Evolutionary conservation across 768 basidiomycete species (phyloP).

Genomic region (Mycena crocata): DNA sequence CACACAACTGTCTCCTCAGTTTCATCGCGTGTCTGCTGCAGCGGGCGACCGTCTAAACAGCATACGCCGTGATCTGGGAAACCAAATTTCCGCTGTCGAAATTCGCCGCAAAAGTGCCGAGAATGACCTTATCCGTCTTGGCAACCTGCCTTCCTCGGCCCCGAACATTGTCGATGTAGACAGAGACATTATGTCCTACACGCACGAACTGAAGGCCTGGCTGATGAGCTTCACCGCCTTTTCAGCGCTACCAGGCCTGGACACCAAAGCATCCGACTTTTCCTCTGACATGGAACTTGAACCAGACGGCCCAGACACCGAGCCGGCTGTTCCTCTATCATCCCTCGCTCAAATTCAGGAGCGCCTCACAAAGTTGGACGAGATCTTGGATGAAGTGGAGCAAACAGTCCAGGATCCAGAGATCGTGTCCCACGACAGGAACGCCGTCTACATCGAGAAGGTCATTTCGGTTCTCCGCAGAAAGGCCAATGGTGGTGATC

Average conservation of each 20-base stretch:
- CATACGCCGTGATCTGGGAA: constrained; percentile 5
- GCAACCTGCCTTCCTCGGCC: constrained; percentile 20
- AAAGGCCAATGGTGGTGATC: background rate
- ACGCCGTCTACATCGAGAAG: background rate
- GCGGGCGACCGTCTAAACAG: constrained; percentile 15
- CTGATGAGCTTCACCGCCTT: constrained; percentile 13
- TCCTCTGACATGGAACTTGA: constrained; percentile 20
- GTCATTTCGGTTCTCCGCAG: constrained; percentile 5
- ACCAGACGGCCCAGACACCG: background rate
- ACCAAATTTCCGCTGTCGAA: background rate
- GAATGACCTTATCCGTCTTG: constrained; percentile 3
- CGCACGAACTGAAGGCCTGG: constrained; percentile 22
- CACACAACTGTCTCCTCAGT: constrained; percentile 27
- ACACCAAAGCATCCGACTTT: background rate
- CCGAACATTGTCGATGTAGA: constrained; percentile 5
- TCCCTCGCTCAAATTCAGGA: background rate
- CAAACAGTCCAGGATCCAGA: background rate
- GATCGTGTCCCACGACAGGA: background rate
- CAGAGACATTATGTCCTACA: constrained; percentile 22
- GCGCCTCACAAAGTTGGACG: constrained; percentile 7
- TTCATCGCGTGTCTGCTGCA: constrained; percentile 17
- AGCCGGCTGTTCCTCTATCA: background rate
- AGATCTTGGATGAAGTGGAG: background rate
- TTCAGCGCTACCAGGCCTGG: background rate
- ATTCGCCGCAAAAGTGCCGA: constrained; percentile 7